Evolutionary conservation across 345 rosid species (phyloP).

Genomic region (Hevea brasiliensis): DNA sequence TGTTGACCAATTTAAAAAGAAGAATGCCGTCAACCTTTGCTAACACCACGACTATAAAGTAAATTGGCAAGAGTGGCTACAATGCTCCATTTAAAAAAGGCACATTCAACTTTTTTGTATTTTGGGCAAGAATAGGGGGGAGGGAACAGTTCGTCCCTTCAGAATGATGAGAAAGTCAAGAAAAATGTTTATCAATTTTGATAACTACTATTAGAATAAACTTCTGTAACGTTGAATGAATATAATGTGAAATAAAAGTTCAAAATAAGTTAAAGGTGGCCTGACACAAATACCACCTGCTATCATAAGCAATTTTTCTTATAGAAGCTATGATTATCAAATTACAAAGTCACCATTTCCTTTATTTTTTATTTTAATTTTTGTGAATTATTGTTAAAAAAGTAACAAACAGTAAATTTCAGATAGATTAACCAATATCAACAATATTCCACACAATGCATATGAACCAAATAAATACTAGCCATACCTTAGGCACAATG

Average conservation of each 20-base stretch:
- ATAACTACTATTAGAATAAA: background rate
- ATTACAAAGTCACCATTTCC: background rate
- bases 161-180: background rate
- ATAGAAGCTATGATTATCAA: background rate
- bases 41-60: background rate
- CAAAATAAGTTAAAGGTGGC: background rate
- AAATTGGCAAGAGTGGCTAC: background rate
- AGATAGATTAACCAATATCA: slow-evolving; percentile 1
- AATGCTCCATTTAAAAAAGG: background rate
- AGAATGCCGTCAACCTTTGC: no score
- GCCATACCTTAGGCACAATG: slow-evolving; percentile 81
- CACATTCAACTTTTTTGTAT: background rate
- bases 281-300: background rate
- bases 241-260: background rate
- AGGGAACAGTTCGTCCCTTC: background rate
- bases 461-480: background rate
- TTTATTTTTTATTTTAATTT: background rate
- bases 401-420: background rate
- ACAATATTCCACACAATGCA: slow-evolving; percentile 2
- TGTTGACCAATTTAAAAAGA: background rate
- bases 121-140: background rate
- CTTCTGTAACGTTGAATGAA: background rate
- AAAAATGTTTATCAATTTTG: background rate
- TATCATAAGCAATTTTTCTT: background rate
- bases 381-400: background rate